phyloP scores from a whole-genome alignment of 2,329 filamentous ascomycete species.

The Ophiostoma angusticollis region DNA sequence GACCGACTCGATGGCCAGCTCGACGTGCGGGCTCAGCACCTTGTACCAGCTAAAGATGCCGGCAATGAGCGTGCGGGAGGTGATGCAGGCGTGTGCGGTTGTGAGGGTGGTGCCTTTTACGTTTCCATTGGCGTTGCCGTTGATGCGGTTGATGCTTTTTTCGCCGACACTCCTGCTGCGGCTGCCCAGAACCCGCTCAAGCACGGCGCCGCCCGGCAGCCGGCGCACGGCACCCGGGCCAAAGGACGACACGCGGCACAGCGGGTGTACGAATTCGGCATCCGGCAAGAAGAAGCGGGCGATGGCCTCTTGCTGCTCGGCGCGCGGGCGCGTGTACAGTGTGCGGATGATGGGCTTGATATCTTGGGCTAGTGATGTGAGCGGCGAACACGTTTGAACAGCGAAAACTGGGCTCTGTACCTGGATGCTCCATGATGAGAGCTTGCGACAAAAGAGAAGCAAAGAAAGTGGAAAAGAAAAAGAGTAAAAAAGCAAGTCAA shows the following conservation, averaged over 20 bases:
- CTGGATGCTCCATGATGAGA: conserved; percentile 14
- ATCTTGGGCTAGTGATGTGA: conserved; percentile 5
- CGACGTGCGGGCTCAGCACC: conserved; percentile 62
- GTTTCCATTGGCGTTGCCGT: too few relatives aligned
- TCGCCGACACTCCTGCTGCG: too few relatives aligned
- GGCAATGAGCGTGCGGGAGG: conserved; percentile 54
- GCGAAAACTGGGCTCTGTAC: background rate
- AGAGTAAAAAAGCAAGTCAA: too few relatives aligned
- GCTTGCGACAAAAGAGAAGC: too few relatives aligned
- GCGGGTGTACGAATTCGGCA: conserved; percentile 11
- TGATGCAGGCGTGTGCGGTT: too few relatives aligned
- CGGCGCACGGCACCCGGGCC: background rate
- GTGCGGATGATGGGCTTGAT: conserved; percentile 8
- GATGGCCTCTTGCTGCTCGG: conserved; percentile 10
- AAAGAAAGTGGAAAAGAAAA: too few relatives aligned
- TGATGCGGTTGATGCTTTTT: too few relatives aligned
- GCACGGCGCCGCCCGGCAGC: background rate
- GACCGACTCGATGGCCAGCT: conserved; percentile 51
- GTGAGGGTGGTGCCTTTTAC: too few relatives aligned
- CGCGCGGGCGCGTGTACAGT: conserved; percentile 6
- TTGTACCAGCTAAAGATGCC: conserved; percentile 76
- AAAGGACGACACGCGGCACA: conserved; percentile 39
- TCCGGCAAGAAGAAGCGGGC: conserved; percentile 9
- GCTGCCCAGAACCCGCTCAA: too few relatives aligned
- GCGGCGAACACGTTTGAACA: too few relatives aligned